Base-by-base conservation (phyloP, 768 basidiomycete genomes). In the Lepiota brunneoincarnata region DNA sequence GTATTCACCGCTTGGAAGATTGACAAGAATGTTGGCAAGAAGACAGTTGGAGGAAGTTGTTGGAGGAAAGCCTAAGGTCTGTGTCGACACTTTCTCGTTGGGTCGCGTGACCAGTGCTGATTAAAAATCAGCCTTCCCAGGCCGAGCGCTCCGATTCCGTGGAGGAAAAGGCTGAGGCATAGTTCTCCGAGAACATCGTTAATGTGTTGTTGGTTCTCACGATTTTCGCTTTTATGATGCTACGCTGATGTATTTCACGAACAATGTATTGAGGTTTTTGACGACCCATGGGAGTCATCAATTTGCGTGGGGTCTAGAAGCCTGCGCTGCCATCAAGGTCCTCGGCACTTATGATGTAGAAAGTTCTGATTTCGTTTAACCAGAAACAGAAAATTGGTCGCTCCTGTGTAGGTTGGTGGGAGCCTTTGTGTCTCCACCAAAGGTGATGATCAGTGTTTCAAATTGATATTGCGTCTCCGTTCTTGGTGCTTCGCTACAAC, bases 1-100 rank as follows among this genome's bases (percentile, higher is more conserved):
- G 64, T 69, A 28, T 91, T 86, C 69, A 74, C 82, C 15, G 87
- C 89, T 4, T 91, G 89, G 89, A 78, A 76, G 56, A 77, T 89
- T 58, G 74, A 75, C 36, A 76, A 77, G 57, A 67, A 82, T 34
- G 81, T 85, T 21, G 87, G 87, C 4, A 80, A 75, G 76, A 83
- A 76, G 76, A 81, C 77, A 3, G n/a, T 68, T 87, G 58, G 67
- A 73, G 14, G 77, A 87, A 18, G 74, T 86, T 38, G 63, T 75
- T n/a, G 62, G 31, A 34, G 36, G 38, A 47, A 39, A 39, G 35
- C 14, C 15, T 20, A 17, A 44, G 44, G 52, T 54, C 28, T 28
- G 52, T 10, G 11, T 54, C 24, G n/a, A n/a, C n/a, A n/a, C 14
- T n/a, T 10, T 11, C 6, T 15, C 6, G 2, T 12, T 35, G 11